These are phyloP conservation scores for Aspergillus sp. DNA, from an alignment of 2,329 filamentous ascomycete genomes.

Conservation along the genomic window DNA sequence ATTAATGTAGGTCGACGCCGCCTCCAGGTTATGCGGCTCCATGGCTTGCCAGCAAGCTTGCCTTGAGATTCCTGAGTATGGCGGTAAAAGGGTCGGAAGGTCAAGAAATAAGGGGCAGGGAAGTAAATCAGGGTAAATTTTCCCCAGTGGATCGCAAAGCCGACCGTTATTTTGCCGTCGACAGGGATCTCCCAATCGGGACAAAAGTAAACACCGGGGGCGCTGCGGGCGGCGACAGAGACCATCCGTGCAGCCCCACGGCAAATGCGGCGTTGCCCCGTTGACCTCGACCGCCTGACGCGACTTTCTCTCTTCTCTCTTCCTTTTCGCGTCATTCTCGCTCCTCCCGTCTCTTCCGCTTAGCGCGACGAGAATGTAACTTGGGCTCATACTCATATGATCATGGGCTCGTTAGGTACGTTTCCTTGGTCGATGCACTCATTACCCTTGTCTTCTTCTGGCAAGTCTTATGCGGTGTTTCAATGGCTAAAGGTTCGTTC, in stretches of 20 bases:
- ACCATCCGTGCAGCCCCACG: constrained; percentile 22
- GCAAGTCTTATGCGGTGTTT: neutral
- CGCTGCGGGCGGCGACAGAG: constrained; percentile 17
- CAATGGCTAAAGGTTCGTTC: neutral
- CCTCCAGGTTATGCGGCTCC: constrained; percentile 54
- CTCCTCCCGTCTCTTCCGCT: neutral
- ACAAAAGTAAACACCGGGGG: constrained; percentile 44
- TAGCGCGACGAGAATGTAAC: neutral
- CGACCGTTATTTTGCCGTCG: constrained; percentile 13
- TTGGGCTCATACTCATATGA: neutral
- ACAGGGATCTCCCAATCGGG: constrained; percentile 36
- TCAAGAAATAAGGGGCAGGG: neutral
- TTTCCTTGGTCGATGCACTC: neutral
- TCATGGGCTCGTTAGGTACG: constrained; percentile 16
- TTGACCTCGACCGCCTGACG: constrained; percentile 2
- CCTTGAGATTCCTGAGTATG: constrained; percentile 2
- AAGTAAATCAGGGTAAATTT: neutral
- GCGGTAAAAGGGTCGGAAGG: neutral
- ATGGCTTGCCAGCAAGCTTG: constrained; percentile 36
- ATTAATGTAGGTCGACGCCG: constrained; percentile 64
- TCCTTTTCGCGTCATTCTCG: neutral
- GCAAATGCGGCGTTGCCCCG: constrained; percentile 17
- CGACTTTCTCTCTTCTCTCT: neutral
- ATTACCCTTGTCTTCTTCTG: neutral
- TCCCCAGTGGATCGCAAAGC: neutral